Base-by-base conservation (phyloP, 2,329 filamentous ascomycete species). In the Mollisia scopiformis region DNA sequence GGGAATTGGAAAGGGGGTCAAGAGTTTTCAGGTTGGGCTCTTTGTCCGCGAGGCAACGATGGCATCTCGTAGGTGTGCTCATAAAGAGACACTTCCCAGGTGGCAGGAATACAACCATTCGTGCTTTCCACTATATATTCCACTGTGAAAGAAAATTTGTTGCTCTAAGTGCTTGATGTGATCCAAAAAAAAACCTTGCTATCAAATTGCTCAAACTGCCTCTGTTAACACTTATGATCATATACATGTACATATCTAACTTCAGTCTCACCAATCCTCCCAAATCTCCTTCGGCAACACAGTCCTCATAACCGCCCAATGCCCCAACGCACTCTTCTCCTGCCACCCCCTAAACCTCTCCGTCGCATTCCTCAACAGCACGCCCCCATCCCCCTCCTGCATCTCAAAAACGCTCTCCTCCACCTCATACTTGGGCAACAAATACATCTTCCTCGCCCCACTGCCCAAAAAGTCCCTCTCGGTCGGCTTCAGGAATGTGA, bases 191-290 rank as follows among this genome's bases (percentile, higher is more conserved):
- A 33, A 33, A 13, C 31, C 13, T 33, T 3, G n/a, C 11, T 37
- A 3, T 37, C 33, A 16, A n/a, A n/a, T n/a, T n/a, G n/a, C n/a
- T n/a, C n/a, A n/a, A n/a, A n/a, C n/a, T n/a, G n/a, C n/a, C n/a
- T n/a, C n/a, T n/a, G n/a, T n/a, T n/a, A n/a, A n/a, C n/a, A n/a
- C n/a, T n/a, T n/a, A n/a, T n/a, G n/a, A n/a, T n/a, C n/a, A n/a
- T n/a, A n/a, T n/a, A n/a, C n/a, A n/a, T n/a, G n/a, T n/a, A n/a
- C n/a, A n/a, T n/a, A n/a, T n/a, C n/a, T n/a, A n/a, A n/a, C n/a
- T n/a, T n/a, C n/a, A n/a, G n/a, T n/a, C n/a, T 83, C 76, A 97
- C 92, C 92, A 98, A 70, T 86, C 84, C 78, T 96, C 90, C 95
- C 95, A 99, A 27, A 98, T 85, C 13, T 78, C 78, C 59, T 80